Evolutionary conservation across 2,329 filamentous ascomycete species (phyloP).

Genomic region (Alternaria solani): DNA sequence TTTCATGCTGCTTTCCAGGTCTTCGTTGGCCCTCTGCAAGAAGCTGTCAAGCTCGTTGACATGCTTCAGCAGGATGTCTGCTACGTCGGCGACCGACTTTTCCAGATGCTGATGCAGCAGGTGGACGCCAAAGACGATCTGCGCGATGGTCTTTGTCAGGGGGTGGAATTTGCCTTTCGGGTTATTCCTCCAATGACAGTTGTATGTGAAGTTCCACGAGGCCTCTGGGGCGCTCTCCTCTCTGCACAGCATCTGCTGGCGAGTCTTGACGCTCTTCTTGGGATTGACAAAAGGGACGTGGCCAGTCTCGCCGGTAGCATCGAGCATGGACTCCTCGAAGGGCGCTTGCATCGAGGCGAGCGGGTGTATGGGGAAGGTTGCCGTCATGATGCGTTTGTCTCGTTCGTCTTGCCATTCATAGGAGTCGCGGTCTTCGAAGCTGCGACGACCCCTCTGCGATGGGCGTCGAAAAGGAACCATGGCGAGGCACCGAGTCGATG

Average conservation of each 20-base stretch:
- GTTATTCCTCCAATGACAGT: slow-evolving; percentile 77
- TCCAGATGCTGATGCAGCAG: slow-evolving; percentile 84
- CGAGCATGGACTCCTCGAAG: slow-evolving; percentile 82
- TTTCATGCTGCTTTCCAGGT: slow-evolving; percentile 77
- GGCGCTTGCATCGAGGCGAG: slow-evolving; percentile 79
- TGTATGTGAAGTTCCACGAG: slow-evolving; percentile 74
- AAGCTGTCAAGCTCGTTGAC: slow-evolving; percentile 95
- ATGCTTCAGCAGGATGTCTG: slow-evolving; percentile 87
- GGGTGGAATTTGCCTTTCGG: slow-evolving; percentile 83
- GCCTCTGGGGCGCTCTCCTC: slow-evolving; percentile 70
- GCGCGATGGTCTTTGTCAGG: slow-evolving; percentile 86
- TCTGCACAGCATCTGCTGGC: slow-evolving; percentile 61
- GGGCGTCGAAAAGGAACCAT: slow-evolving; percentile 36
- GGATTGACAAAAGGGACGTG: slow-evolving; percentile 50
- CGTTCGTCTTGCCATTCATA: slow-evolving; percentile 46
- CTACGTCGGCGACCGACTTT: slow-evolving; percentile 86
- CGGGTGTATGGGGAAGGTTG: slow-evolving; percentile 68
- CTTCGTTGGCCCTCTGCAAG: slow-evolving; percentile 83
- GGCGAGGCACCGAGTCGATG: slow-evolving; percentile 20
- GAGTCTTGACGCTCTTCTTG: slow-evolving; percentile 49
- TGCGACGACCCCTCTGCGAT: slow-evolving; percentile 32
- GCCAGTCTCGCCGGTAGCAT: slow-evolving; percentile 62
- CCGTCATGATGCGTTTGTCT: slow-evolving; percentile 46
- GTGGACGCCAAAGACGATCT: slow-evolving; percentile 94
- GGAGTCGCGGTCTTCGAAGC: slow-evolving; percentile 31